These are phyloP conservation scores for Cardamine chenopodiifolia DNA, from an alignment of 345 rosid species.

Conservation along the genomic window DNA sequence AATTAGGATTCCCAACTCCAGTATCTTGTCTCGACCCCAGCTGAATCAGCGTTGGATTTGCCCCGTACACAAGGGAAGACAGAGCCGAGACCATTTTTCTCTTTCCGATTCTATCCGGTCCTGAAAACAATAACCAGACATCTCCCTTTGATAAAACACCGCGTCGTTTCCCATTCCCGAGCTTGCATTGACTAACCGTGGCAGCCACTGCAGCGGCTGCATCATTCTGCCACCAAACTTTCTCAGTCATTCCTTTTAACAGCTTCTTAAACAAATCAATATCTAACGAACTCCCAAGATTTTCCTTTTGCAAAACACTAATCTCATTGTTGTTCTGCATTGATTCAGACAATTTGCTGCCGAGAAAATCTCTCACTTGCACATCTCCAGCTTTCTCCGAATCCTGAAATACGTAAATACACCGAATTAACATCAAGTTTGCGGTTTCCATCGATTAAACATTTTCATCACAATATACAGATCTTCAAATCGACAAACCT, in stretches of 20 bases:
- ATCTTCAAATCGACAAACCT: constrained; percentile 26
- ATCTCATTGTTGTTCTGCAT: constrained; percentile 53
- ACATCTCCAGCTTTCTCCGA: constrained; percentile 48
- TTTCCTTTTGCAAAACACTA: constrained; percentile 49
- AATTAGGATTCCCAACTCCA: constrained; percentile 47
- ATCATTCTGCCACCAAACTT: constrained; percentile 95
- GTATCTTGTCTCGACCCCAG: constrained; percentile 65
- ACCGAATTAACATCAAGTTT: constrained; percentile 38
- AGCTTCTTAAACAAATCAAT: constrained; percentile 77
- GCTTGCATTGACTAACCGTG: constrained; percentile 70
- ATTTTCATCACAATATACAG: neutral
- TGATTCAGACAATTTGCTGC: constrained; percentile 65
- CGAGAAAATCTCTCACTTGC: constrained; percentile 63
- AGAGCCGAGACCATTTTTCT: constrained; percentile 83
- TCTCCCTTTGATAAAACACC: constrained; percentile 68
- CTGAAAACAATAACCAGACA: constrained; percentile 81
- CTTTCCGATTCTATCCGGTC: constrained; percentile 88
- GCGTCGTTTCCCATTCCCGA: constrained; percentile 68
- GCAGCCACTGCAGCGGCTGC: constrained; percentile 84
- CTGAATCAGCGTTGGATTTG: constrained; percentile 55
- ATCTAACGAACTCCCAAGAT: constrained; percentile 52
- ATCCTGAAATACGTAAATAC: constrained; percentile 22
- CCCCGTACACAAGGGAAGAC: constrained; percentile 61
- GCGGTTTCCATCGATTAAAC: constrained; percentile 37
- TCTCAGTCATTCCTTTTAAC: constrained; percentile 74